Percentiles rank a stretch among this genome's conserved stretches.
These are phyloP conservation scores for Nemophila menziesii DNA, from an alignment of 257 asterid species.

Conservation along the genomic window DNA sequence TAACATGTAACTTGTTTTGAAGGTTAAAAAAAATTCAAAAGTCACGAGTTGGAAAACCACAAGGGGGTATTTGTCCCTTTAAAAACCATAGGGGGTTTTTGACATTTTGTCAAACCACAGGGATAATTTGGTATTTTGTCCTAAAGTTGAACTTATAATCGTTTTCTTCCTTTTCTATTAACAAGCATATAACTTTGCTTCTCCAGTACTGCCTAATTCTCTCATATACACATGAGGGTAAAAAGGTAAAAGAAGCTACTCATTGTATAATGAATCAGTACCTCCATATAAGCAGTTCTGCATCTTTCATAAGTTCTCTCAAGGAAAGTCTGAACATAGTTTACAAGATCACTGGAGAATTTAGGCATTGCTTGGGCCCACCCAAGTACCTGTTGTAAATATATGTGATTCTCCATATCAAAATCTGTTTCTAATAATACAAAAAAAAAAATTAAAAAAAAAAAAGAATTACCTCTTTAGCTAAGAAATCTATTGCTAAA, in stretches of 20 bases:
- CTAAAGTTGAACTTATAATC: too few relatives aligned
- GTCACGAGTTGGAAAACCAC: too few relatives aligned
- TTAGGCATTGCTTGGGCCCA: slow-evolving; percentile 99
- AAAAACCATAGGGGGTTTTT: too few relatives aligned
- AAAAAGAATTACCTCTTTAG: slow-evolving; percentile 71
- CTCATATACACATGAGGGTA: slow-evolving; percentile 18
- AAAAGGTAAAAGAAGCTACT: background rate
- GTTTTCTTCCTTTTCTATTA: too few relatives aligned
- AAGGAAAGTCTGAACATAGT: slow-evolving; percentile 84
- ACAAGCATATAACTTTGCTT: slow-evolving; percentile 98
- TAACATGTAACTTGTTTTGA: too few relatives aligned
- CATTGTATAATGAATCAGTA: slow-evolving; percentile 11
- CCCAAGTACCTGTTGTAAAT: slow-evolving; percentile 70
- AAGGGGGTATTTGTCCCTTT: too few relatives aligned
- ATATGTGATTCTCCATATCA: slow-evolving; percentile 3
- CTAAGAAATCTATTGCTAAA: slow-evolving; percentile 81
- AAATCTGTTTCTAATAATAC: too few relatives aligned
- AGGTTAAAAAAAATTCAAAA: too few relatives aligned
- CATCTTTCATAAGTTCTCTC: slow-evolving; percentile 99
- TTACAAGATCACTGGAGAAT: slow-evolving; percentile 76
- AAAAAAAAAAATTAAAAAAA: background rate
- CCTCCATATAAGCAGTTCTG: slow-evolving; percentile 99
- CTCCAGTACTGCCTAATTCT: slow-evolving; percentile 95
- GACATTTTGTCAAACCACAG: too few relatives aligned
- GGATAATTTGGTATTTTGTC: too few relatives aligned